phyloP scores from a whole-genome alignment of 345 rosid genomes.

The Eucalyptus virginea region DNA sequence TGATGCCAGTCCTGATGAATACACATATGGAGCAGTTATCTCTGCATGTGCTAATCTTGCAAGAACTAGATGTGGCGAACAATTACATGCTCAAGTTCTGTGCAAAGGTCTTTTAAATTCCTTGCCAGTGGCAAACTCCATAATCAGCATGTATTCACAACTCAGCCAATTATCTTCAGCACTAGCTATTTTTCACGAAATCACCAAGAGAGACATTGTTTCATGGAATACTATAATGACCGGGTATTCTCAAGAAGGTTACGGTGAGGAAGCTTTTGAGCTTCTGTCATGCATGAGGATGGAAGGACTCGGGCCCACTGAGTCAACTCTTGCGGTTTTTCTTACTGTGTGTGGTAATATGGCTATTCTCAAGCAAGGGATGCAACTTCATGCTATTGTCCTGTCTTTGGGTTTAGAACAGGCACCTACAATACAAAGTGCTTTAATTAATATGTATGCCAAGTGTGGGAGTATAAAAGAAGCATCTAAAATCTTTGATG shows the following conservation, averaged over 20 bases:
- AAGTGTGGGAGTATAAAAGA: constrained; percentile 77
- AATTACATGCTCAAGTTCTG: constrained; percentile 59
- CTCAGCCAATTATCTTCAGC: constrained; percentile 49
- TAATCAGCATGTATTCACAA: constrained; percentile 66
- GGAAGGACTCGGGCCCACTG: constrained; percentile 63
- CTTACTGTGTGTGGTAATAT: constrained; percentile 70
- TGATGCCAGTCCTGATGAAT: constrained; percentile 51
- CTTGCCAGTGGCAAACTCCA: constrained; percentile 61
- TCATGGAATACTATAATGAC: constrained; percentile 85
- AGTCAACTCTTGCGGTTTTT: constrained; percentile 64
- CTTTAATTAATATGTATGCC: constrained; percentile 81
- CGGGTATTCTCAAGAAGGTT: constrained; percentile 67
- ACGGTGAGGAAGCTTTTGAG: constrained; percentile 46
- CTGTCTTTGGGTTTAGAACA: constrained; percentile 47
- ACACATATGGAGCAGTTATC: constrained; percentile 58
- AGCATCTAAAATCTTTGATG: constrained; percentile 57
- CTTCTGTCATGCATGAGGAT: constrained; percentile 73
- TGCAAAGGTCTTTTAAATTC: constrained; percentile 30
- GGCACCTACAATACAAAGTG: constrained; percentile 33
- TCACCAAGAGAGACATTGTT: constrained; percentile 50
- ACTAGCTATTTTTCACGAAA: constrained; percentile 38
- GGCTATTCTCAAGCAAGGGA: constrained; percentile 77
- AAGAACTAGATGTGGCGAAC: constrained; percentile 67
- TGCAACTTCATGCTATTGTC: constrained; percentile 64
- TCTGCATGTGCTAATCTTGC: constrained; percentile 52